A percentile compares a stretch with the other conserved stretches of the same genome.
phyloP scores from a whole-genome alignment of 2,329 filamentous ascomycete species.

The Metarhizium guizhouense region DNA sequence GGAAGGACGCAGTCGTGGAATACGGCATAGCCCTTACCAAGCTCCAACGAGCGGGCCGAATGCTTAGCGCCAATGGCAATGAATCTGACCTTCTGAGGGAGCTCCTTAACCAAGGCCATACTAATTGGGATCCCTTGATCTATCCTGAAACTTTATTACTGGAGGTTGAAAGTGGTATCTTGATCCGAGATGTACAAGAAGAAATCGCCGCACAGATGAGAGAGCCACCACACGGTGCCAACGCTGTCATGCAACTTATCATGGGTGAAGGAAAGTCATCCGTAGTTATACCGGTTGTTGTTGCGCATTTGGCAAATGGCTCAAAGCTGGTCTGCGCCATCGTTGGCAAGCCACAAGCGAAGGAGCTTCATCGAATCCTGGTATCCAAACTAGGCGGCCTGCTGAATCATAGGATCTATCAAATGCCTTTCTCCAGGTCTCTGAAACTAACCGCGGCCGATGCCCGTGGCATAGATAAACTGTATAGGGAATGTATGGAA shows the following conservation, averaged over 20 bases:
- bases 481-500: constrained; percentile 37
- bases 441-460: constrained; percentile 23
- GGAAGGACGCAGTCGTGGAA: too few species aligned
- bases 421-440: constrained; percentile 50
- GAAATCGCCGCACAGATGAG: constrained; percentile 51
- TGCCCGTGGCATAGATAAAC: constrained; percentile 23
- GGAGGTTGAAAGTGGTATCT: constrained; percentile 53
- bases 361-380: constrained; percentile 34
- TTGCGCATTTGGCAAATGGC: constrained; percentile 42
- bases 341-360: constrained; percentile 50
- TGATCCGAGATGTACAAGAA: constrained; percentile 52
- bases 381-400: constrained; percentile 40
- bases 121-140: constrained; percentile 41
- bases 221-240: constrained; percentile 25
- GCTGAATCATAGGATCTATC: constrained; percentile 41
- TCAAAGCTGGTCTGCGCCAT: constrained; percentile 46
- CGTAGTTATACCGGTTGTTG: constrained; percentile 58
- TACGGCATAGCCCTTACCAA: constrained; percentile 28
- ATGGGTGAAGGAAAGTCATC: constrained; percentile 67
- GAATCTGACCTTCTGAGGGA: constrained; percentile 29
- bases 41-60: constrained; percentile 32
- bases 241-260: constrained; percentile 55
- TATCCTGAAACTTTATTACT: constrained; percentile 54
- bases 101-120: constrained; percentile 41
- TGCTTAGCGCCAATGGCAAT: constrained; percentile 20